These are phyloP conservation scores for Tetrahymena elliotti DNA, from an alignment of 73 alveolate species.

Conservation along the genomic window DNA sequence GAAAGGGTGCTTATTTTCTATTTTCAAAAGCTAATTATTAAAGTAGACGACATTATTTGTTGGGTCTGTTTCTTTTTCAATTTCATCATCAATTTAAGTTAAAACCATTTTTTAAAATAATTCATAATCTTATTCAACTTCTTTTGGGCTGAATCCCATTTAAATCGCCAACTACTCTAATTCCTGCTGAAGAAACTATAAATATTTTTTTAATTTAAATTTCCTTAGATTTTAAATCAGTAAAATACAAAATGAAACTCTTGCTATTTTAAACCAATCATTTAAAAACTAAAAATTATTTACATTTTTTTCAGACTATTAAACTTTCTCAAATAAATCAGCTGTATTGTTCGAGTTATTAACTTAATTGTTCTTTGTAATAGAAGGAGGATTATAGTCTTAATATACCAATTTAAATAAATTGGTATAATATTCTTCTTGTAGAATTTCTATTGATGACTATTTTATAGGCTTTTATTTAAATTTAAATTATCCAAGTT, in stretches of 20 bases:
- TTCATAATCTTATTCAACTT: neutral
- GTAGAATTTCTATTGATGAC: neutral
- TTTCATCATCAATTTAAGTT: neutral
- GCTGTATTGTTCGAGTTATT: neutral
- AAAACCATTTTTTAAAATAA: neutral
- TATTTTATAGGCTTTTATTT: neutral
- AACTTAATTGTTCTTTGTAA: neutral
- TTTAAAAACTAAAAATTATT: no score
- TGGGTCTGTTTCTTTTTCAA: neutral
- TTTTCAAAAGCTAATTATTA: neutral
- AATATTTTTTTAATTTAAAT: no score
- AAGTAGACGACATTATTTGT: neutral
- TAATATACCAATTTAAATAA: neutral
- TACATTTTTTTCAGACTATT: neutral
- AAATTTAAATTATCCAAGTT: neutral
- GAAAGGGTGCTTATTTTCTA: neutral
- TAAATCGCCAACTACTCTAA: neutral
- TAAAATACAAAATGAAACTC: no score
- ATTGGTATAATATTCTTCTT: neutral
- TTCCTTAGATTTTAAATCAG: no score
- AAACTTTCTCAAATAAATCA: neutral
- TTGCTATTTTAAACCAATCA: no score
- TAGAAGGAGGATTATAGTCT: neutral
- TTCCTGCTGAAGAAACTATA: neutral
- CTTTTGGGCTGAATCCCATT: neutral